Evolutionary conservation across 2,329 filamentous ascomycete species (phyloP).

Genomic region (Fusarium sp.): DNA sequence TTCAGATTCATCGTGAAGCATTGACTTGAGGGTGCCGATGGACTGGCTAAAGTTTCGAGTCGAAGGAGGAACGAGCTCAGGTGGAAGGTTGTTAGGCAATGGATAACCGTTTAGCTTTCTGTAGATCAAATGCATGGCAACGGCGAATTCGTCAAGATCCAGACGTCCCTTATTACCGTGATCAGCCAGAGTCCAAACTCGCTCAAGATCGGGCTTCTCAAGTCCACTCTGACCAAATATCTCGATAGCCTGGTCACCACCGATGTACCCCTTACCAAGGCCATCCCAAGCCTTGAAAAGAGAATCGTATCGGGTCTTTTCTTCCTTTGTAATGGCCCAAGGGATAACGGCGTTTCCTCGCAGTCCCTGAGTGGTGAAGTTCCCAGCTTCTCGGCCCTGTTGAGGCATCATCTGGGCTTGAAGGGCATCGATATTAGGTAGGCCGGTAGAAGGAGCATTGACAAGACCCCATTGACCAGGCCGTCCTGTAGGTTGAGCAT

Average conservation of each 20-base stretch:
- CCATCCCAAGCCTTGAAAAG: conserved; percentile 98
- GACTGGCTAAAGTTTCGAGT: conserved; percentile 93
- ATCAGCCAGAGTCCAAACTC: conserved; percentile 94
- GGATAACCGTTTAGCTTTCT: conserved; percentile 96
- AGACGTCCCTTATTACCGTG: conserved; percentile 93
- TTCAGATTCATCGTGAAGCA: conserved; percentile 90
- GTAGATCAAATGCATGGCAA: conserved; percentile 99
- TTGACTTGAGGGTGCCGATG: conserved; percentile 89
- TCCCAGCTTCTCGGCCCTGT: conserved; percentile 83
- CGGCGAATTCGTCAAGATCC: conserved; percentile 96
- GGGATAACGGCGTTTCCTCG: conserved; percentile 95
- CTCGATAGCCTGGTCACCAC: conserved; percentile 91
- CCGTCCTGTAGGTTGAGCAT: conserved; percentile 91
- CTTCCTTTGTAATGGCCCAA: conserved; percentile 98
- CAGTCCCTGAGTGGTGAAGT: conserved; percentile 85
- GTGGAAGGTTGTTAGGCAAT: conserved; percentile 84
- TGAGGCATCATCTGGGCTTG: conserved; percentile 98
- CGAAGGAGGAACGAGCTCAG: conserved; percentile 93
- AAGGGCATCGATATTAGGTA: conserved; percentile 93
- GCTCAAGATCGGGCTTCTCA: conserved; percentile 88
- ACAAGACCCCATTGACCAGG: conserved; percentile 99
- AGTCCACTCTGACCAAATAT: conserved; percentile 97
- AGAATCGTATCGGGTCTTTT: conserved; percentile 95
- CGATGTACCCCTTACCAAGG: conserved; percentile 89
- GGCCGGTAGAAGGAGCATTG: conserved; percentile 86